These are phyloP conservation scores for Handroanthus guayacan DNA, from an alignment of 257 asterid species.

Conservation along the genomic window DNA sequence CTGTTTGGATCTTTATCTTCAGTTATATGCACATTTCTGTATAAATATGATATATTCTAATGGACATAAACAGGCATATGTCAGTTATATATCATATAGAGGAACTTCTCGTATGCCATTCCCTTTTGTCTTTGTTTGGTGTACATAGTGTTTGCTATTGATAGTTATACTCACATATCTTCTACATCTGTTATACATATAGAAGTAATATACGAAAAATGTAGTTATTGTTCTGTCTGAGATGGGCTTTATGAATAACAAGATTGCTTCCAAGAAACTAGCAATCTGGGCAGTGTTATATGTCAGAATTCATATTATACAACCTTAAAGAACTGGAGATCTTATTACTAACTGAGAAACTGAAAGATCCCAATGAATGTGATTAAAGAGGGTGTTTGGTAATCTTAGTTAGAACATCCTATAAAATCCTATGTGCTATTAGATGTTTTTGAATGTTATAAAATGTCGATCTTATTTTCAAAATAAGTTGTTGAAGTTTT, in stretches of 20 bases:
- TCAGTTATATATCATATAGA: background rate
- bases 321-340: background rate
- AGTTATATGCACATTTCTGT: background rate
- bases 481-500: too few species aligned
- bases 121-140: background rate
- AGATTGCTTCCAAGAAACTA: background rate
- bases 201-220: background rate
- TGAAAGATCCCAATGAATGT: background rate
- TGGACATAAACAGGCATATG: background rate
- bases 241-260: background rate
- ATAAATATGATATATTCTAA: background rate
- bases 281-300: background rate
- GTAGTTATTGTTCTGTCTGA: background rate
- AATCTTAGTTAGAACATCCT: too few species aligned
- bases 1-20: background rate
- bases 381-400: background rate
- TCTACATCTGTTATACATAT: background rate
- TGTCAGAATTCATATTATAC: background rate
- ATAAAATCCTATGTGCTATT: too few species aligned
- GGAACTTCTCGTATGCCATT: background rate
- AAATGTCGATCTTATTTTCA: too few species aligned
- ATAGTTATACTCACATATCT: background rate
- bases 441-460: too few species aligned
- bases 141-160: background rate
- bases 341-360: background rate